phyloP scores from a whole-genome alignment of 176 grass and related monocot species.

The Aegilops umbellulata region DNA sequence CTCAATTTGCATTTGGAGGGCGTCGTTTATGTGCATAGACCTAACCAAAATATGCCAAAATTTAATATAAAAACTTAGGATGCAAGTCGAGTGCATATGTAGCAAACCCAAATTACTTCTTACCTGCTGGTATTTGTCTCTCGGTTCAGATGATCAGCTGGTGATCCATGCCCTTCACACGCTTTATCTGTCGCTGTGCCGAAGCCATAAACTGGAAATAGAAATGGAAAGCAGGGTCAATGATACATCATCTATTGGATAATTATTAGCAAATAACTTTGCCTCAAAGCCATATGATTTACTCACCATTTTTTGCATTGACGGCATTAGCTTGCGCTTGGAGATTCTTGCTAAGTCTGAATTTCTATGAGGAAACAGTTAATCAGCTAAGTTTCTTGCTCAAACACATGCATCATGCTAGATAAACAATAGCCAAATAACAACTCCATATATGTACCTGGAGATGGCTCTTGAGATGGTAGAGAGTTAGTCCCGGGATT shows the following conservation, averaged over 20 bases:
- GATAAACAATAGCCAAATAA: constrained; percentile 15
- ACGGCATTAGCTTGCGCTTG: constrained; percentile 53
- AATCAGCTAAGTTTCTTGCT: constrained; percentile 21
- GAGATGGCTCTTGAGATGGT: constrained; percentile 98
- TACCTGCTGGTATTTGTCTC: constrained; percentile 62
- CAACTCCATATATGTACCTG: constrained; percentile 35
- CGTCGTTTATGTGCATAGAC: constrained; percentile 72
- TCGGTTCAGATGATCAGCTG: constrained; percentile 34
- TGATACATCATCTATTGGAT: background rate
- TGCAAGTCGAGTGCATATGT: background rate
- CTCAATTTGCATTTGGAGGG: constrained; percentile 94
- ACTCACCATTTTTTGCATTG: constrained; percentile 57
- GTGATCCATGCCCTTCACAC: constrained; percentile 48
- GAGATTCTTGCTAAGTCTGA: constrained; percentile 80
- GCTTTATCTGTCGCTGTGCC: constrained; percentile 37
- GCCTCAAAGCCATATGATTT: background rate
- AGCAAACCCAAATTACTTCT: constrained; percentile 5
- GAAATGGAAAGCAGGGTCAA: constrained; percentile 15
- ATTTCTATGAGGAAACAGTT: constrained; percentile 57
- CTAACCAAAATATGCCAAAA: constrained; percentile 27
- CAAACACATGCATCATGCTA: constrained; percentile 25
- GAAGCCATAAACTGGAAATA: constrained; percentile 39
- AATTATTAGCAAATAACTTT: background rate
- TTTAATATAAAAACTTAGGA: background rate
- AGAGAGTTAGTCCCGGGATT: constrained; percentile 84